A percentile compares a stretch with the other conserved stretches of the same genome.
phyloP scores from a whole-genome alignment of 1,284 basidiomycete genomes.

The Trametes versicolor region DNA sequence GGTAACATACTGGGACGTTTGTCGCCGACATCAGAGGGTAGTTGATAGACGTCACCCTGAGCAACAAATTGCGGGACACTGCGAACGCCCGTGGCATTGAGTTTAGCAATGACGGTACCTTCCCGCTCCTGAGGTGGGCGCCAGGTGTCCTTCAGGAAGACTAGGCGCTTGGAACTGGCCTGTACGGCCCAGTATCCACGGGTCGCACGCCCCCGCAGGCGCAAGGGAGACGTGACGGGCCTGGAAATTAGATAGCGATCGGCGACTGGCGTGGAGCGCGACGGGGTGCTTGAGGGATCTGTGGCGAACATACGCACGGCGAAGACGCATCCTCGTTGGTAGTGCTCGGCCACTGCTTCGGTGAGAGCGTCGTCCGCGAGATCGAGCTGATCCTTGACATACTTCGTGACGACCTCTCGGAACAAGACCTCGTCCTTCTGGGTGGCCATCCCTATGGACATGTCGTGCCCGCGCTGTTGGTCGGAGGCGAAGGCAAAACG shows the following conservation, averaged over 20 bases:
- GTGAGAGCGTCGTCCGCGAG: conserved; percentile 5
- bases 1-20: not conserved
- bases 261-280: not conserved
- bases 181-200: conserved; percentile 18
- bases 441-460: conserved; percentile 27
- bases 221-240: conserved; percentile 8
- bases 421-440: conserved; percentile 25
- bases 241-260: conserved; percentile 12
- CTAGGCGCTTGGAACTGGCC: not conserved
- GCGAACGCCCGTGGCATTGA: conserved; percentile 5
- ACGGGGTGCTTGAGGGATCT: not conserved
- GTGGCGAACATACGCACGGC: not conserved
- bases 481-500: conserved; percentile 32
- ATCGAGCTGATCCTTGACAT: conserved; percentile 8
- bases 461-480: conserved; percentile 37
- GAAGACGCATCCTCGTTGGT: conserved; percentile 2
- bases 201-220: not conserved
- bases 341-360: conserved; percentile 10
- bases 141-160: conserved; percentile 23
- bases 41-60: conserved; percentile 10
- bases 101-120: not conserved
- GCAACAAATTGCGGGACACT: conserved; percentile 3
- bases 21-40: not conserved
- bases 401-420: not conserved
- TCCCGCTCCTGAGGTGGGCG: conserved; percentile 8